Percentiles rank a stretch among this genome's conserved stretches.
Conservation (phyloP, 345 rosid species). For the Populus tremula region DNA sequence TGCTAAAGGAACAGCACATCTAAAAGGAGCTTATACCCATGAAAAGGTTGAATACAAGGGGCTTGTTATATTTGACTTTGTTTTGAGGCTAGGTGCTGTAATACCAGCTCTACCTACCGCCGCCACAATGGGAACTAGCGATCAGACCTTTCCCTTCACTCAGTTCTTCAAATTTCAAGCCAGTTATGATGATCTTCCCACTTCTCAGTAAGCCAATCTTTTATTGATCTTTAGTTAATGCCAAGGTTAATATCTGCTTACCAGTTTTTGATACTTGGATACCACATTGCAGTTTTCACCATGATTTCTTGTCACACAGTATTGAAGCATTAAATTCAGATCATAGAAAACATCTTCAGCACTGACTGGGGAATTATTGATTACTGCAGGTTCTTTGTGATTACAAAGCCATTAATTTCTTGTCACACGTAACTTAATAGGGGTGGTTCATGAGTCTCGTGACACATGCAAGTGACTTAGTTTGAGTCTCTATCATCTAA, state of each 20-base stretch:
- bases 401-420: slow-evolving; percentile 56
- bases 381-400: slow-evolving; percentile 64
- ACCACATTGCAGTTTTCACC: not conserved
- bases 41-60: slow-evolving; percentile 44
- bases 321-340: not conserved
- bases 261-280: not conserved
- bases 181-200: slow-evolving; percentile 64
- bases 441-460: too few species aligned
- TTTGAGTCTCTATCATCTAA: too few species aligned
- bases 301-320: not conserved
- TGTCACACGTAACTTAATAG: too few species aligned
- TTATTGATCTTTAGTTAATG: too few species aligned
- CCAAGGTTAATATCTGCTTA: not conserved
- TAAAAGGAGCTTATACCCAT: not conserved
- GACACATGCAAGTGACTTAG: too few species aligned
- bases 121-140: slow-evolving; percentile 57
- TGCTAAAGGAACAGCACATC: slow-evolving; percentile 23
- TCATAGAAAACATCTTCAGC: not conserved
- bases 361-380: not conserved
- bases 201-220: slow-evolving; percentile 46
- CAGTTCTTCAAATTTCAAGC: slow-evolving; percentile 92
- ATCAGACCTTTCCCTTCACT: slow-evolving; percentile 78
- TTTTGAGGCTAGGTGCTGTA: slow-evolving; percentile 62
- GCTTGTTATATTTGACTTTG: slow-evolving; percentile 63
- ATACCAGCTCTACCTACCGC: slow-evolving; percentile 52